Percentiles rank a stretch among this genome's conserved stretches.
These are phyloP conservation scores for Excoecaria cochinchinensis DNA, from an alignment of 345 rosid species.

Conservation along the genomic window DNA sequence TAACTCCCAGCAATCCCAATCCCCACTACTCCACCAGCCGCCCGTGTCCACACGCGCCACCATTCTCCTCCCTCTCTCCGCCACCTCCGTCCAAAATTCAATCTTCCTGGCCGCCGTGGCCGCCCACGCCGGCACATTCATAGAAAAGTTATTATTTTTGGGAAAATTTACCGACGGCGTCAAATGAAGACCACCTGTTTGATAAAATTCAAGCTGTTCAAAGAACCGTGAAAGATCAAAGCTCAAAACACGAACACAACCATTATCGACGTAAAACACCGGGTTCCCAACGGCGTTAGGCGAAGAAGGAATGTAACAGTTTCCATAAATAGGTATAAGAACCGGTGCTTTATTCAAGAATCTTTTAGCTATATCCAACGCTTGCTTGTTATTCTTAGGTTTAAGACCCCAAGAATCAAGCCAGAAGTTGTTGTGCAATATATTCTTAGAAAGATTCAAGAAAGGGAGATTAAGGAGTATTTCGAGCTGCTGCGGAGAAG, in stretches of 20 bases:
- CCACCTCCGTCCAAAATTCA: slow-evolving; percentile 77
- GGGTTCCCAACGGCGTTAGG: slow-evolving; percentile 66
- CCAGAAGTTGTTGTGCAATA: slow-evolving; percentile 58
- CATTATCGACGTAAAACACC: slow-evolving; percentile 58
- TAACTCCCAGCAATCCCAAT: slow-evolving; percentile 14
- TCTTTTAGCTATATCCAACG: slow-evolving; percentile 29
- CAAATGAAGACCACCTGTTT: slow-evolving; percentile 5
- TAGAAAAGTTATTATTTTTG: neutral
- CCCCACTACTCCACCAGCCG: slow-evolving; percentile 51
- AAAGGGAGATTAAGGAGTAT: slow-evolving; percentile 52
- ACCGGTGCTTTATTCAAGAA: slow-evolving; percentile 45
- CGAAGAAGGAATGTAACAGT: slow-evolving; percentile 61
- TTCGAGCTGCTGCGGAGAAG: slow-evolving; percentile 58
- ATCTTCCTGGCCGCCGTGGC: slow-evolving; percentile 45
- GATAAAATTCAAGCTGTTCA: slow-evolving; percentile 38
- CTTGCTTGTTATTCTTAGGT: slow-evolving; percentile 32
- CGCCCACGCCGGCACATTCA: slow-evolving; percentile 56
- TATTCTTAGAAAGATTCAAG: slow-evolving; percentile 43
- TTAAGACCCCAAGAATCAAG: slow-evolving; percentile 65
- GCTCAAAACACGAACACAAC: slow-evolving; percentile 47
- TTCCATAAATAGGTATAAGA: slow-evolving; percentile 59
- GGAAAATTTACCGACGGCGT: neutral
- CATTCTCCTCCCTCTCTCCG: slow-evolving; percentile 51
- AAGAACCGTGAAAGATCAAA: slow-evolving; percentile 67
- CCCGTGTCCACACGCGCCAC: slow-evolving; percentile 31